Percentiles rank a stretch among this genome's conserved stretches.
phyloP scores from a whole-genome alignment of 2,329 filamentous ascomycete species.

The Stagonosporopsis chrysanthemi region DNA sequence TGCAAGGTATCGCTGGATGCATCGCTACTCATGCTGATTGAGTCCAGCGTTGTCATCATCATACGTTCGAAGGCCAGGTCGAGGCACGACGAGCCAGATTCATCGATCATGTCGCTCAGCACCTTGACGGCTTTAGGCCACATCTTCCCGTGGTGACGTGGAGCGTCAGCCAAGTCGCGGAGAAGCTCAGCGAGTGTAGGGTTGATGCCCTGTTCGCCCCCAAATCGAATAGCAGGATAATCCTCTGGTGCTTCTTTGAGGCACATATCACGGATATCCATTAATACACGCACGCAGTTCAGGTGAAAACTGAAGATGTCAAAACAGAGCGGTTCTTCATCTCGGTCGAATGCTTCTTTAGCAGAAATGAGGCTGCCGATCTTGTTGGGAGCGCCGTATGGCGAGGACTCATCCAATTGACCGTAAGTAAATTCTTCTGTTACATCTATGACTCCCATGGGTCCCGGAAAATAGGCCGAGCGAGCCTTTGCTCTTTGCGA shows the following conservation, averaged over 20 bases:
- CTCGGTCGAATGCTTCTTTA: constrained; percentile 15
- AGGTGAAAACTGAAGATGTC: constrained; percentile 10
- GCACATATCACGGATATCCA: constrained; percentile 11
- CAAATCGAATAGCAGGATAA: constrained; percentile 11
- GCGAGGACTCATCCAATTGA: not conserved
- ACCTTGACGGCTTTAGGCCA: constrained; percentile 9
- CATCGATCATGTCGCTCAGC: not conserved
- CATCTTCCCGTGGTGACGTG: constrained; percentile 2
- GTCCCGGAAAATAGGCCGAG: not conserved
- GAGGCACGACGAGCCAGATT: not conserved
- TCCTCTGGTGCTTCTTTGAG: constrained; percentile 15
- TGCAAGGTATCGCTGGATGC: not conserved
- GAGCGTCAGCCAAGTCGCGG: constrained; percentile 1
- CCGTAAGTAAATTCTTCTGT: not conserved
- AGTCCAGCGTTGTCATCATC: constrained; percentile 2
- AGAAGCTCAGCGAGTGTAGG: constrained; percentile 9
- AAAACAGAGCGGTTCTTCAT: constrained; percentile 18
- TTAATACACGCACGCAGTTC: constrained; percentile 10
- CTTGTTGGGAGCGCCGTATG: not conserved
- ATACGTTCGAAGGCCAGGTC: not conserved
- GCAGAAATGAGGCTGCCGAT: constrained; percentile 11
- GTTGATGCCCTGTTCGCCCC: not conserved
- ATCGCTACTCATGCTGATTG: not conserved
- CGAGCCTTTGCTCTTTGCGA: not conserved
- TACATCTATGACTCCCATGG: not conserved